Conservation (phyloP, 2,329 filamentous ascomycete genomes). For the Alternaria triticimaculans region DNA sequence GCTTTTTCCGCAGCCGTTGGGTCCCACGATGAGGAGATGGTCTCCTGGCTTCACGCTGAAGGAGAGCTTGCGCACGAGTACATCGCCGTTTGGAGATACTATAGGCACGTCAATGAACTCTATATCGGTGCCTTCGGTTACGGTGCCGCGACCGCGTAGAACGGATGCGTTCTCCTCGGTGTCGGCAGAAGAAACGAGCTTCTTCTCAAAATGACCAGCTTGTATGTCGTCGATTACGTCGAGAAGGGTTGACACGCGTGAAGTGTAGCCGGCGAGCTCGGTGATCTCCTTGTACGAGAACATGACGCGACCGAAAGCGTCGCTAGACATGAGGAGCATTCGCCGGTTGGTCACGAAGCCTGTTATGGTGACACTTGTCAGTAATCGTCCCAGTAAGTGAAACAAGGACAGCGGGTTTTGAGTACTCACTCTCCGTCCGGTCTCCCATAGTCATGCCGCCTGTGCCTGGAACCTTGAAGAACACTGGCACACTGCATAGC, state of each 20-base stretch:
- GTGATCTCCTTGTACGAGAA: constrained; percentile 77
- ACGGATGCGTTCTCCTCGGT: constrained; percentile 83
- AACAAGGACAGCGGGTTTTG: background rate
- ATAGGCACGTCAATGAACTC: constrained; percentile 91
- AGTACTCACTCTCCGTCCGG: constrained; percentile 63
- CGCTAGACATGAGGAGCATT: constrained; percentile 89
- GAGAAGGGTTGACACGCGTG: constrained; percentile 84
- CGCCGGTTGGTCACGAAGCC: constrained; percentile 93
- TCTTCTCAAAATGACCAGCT: constrained; percentile 92
- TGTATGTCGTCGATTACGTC: constrained; percentile 95
- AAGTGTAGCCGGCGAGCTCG: constrained; percentile 93
- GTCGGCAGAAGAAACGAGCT: constrained; percentile 86
- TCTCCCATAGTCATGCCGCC: constrained; percentile 68
- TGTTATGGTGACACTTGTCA: constrained; percentile 26
- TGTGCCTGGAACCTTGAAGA: constrained; percentile 83
- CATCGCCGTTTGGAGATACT: constrained; percentile 94
- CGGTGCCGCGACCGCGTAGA: constrained; percentile 78
- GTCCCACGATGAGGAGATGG: constrained; percentile 92
- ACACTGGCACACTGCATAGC: constrained; percentile 93
- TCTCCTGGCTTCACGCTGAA: constrained; percentile 87
- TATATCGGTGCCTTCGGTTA: constrained; percentile 83
- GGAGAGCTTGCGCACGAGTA: constrained; percentile 82
- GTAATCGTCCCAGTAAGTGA: background rate
- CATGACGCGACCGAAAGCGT: constrained; percentile 61
- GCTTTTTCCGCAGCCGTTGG: constrained; percentile 96